These are phyloP conservation scores for Herpetomonas tarakana DNA, from an alignment of 208 protist genomes.

Conservation along the genomic window DNA sequence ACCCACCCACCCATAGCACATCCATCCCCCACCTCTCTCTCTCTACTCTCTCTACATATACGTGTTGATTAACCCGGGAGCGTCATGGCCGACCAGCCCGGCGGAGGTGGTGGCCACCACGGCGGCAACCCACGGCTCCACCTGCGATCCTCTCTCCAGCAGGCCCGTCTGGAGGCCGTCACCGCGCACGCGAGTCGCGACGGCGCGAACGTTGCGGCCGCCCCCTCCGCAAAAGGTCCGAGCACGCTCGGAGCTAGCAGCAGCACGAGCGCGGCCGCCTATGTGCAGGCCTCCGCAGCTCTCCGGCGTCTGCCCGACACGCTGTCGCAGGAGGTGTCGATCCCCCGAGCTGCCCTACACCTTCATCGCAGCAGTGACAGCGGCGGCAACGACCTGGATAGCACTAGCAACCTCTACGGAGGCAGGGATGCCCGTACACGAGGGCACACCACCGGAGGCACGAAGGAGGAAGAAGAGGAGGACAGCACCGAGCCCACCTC, in stretches of 20 bases:
- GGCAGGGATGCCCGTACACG: too few relatives aligned
- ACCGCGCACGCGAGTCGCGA: background rate
- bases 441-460: too few relatives aligned
- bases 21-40: too few relatives aligned
- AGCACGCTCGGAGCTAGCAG: background rate
- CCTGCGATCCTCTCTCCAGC: background rate
- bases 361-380: background rate
- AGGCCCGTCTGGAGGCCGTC: background rate
- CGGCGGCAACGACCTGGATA: background rate
- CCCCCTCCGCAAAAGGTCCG: too few relatives aligned
- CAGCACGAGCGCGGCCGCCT: background rate
- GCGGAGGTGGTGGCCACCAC: too few relatives aligned
- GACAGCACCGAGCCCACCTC: background rate
- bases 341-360: background rate
- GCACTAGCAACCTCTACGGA: background rate
- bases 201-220: background rate
- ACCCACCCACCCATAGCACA: too few relatives aligned
- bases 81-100: too few relatives aligned
- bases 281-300: slow-evolving; percentile 15
- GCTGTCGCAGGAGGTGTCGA: background rate
- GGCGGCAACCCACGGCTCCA: background rate
- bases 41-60: too few relatives aligned
- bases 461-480: slow-evolving; percentile 6
- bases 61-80: too few relatives aligned
- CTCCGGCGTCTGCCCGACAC: slow-evolving; percentile 9